These are phyloP conservation scores for Fragaria vesca DNA, from an alignment of 306 rosid species.

Conservation along the genomic window DNA sequence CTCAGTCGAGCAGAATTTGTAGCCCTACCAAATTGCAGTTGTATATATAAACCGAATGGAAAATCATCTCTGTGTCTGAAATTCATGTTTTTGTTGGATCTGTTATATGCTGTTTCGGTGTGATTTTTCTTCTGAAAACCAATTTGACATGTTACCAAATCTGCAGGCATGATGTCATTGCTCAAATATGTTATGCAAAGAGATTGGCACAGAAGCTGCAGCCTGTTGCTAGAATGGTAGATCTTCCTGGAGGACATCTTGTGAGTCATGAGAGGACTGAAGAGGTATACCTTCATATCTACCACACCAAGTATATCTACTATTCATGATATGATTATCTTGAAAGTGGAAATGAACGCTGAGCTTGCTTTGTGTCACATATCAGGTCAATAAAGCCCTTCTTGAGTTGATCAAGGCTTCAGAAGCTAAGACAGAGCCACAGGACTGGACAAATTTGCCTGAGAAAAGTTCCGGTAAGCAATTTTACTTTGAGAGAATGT, in stretches of 20 bases:
- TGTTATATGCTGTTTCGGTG: background rate
- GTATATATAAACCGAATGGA: background rate
- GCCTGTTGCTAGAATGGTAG: conserved; percentile 89
- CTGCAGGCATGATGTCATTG: conserved; percentile 81
- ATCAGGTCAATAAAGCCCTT: conserved; percentile 89
- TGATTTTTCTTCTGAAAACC: conserved; percentile 4
- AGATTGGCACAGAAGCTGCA: conserved; percentile 77
- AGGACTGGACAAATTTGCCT: conserved; percentile 82
- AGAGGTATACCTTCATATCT: conserved; percentile 51
- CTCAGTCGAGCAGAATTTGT: background rate
- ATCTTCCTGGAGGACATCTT: conserved; percentile 93
- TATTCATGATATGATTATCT: background rate
- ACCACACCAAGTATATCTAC: background rate
- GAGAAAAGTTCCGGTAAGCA: conserved; percentile 53
- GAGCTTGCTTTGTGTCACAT: conserved; percentile 13
- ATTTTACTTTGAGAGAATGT: background rate
- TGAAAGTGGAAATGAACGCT: conserved; percentile 24
- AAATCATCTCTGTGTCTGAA: background rate
- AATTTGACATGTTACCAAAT: conserved; percentile 18
- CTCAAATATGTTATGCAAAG: conserved; percentile 71
- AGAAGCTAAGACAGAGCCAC: conserved; percentile 47
- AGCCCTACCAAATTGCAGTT: background rate
- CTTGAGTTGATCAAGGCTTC: conserved; percentile 72
- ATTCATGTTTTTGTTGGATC: background rate
- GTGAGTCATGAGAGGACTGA: conserved; percentile 89